A percentile compares a stretch with the other conserved stretches of the same genome.
phyloP scores from a whole-genome alignment of 306 rosid species.

The Comarum palustre region DNA sequence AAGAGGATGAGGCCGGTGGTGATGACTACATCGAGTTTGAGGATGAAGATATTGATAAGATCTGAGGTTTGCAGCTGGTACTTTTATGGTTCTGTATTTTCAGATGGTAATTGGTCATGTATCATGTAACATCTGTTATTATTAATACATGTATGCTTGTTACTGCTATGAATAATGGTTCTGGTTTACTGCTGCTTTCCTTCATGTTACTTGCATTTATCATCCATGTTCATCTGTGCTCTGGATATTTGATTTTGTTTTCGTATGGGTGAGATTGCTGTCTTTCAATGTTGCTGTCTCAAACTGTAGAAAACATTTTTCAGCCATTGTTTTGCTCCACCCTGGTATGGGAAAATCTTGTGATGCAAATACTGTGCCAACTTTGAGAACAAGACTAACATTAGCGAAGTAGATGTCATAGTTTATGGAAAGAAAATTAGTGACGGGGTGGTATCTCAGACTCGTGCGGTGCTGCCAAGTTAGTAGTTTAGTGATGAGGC shows the following conservation, averaged over 20 bases:
- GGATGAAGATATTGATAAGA: constrained; percentile 48
- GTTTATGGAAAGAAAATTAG: background rate
- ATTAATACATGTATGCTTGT: constrained; percentile 19
- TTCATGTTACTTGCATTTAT: background rate
- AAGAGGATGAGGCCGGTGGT: constrained; percentile 37
- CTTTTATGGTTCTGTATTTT: constrained; percentile 18
- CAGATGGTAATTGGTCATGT: constrained; percentile 14
- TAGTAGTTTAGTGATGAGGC: background rate
- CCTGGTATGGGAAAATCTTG: background rate
- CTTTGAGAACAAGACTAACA: background rate
- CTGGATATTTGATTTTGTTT: background rate
- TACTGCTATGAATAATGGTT: background rate
- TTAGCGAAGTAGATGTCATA: background rate
- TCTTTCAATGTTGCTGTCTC: background rate
- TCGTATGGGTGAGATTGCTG: background rate
- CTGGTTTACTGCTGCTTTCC: background rate
- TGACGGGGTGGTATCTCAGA: no score
- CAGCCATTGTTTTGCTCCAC: background rate
- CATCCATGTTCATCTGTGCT: background rate
- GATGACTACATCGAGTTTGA: constrained; percentile 43
- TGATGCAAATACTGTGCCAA: background rate
- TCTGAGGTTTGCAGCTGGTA: constrained; percentile 21
- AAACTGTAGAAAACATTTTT: background rate
- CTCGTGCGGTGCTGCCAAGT: background rate
- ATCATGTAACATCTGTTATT: constrained; percentile 27